phyloP scores from a whole-genome alignment of 768 basidiomycete genomes.

The Calvatia gigantea region DNA sequence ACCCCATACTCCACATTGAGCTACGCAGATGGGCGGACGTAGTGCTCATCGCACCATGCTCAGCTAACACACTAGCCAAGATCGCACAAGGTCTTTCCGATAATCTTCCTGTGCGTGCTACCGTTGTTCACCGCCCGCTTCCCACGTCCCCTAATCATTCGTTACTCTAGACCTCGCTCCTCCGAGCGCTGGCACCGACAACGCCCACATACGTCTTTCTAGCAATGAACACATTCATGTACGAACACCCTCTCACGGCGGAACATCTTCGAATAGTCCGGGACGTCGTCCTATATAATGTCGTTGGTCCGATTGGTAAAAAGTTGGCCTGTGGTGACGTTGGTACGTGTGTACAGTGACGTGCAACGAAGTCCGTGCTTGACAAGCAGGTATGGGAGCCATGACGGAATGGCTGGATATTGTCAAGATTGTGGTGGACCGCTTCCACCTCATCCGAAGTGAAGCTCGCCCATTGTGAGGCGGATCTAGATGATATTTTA shows the following conservation, averaged over 20 bases:
- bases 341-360: constrained; percentile 43
- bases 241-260: constrained; percentile 86
- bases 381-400: constrained; percentile 70
- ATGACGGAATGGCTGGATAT: constrained; percentile 98
- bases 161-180: constrained; percentile 59
- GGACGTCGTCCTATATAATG: constrained; percentile 74
- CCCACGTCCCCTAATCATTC: neutral
- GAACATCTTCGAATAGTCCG: constrained; percentile 75
- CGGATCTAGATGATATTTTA: neutral
- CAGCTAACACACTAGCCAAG: constrained; percentile 95
- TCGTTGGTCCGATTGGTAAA: constrained; percentile 89
- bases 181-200: constrained; percentile 78
- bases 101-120: constrained; percentile 72
- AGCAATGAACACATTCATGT: constrained; percentile 99
- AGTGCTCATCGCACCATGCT: constrained; percentile 93
- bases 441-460: constrained; percentile 33
- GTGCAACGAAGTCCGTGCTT: neutral
- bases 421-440: constrained; percentile 64
- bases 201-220: constrained; percentile 92
- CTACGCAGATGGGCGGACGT: constrained; percentile 92
- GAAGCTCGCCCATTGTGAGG: neutral
- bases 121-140: neutral
- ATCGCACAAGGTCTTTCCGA: constrained; percentile 88
- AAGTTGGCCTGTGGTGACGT: constrained; percentile 88
- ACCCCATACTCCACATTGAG: constrained; percentile 96